Percentiles rank a stretch among this genome's conserved stretches.
Evolutionary conservation across 148 eudicot genomes (phyloP).

Genomic region (Silene uniflora): DNA sequence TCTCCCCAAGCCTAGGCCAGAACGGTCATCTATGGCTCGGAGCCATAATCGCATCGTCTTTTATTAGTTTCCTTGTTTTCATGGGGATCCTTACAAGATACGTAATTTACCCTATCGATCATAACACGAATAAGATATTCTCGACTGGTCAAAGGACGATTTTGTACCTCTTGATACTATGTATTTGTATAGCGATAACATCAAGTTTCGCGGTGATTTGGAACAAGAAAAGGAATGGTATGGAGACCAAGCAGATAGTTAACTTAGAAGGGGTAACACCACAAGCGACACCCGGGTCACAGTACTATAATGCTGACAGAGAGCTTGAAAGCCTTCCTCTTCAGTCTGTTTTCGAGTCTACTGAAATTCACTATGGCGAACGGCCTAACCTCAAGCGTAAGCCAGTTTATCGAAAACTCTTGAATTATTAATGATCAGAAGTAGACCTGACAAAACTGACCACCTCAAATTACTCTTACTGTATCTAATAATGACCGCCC

Average conservation of each 20-base stretch:
- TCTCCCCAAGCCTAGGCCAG: slow-evolving; percentile 60
- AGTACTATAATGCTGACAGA: slow-evolving; percentile 43
- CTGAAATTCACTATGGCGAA: slow-evolving; percentile 60
- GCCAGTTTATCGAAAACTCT: slow-evolving; percentile 9
- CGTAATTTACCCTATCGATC: slow-evolving; percentile 81
- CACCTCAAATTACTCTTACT: background rate
- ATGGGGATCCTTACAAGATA: slow-evolving; percentile 56
- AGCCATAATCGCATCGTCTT: slow-evolving; percentile 62
- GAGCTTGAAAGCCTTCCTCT: slow-evolving; percentile 85
- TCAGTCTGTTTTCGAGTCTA: slow-evolving; percentile 48
- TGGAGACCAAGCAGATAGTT: slow-evolving; percentile 50
- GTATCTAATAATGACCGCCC: background rate
- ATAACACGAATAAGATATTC: slow-evolving; percentile 47
- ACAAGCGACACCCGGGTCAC: slow-evolving; percentile 36
- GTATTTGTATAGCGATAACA: slow-evolving; percentile 40
- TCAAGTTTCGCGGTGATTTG: slow-evolving; percentile 48
- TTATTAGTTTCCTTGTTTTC: slow-evolving; percentile 54
- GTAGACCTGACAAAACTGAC: background rate
- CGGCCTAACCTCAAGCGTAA: slow-evolving; percentile 91
- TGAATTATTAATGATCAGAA: too few relatives aligned
- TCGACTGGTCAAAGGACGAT: slow-evolving; percentile 35
- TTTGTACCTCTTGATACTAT: slow-evolving; percentile 46
- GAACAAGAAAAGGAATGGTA: slow-evolving; percentile 58
- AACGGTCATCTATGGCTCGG: slow-evolving; percentile 82
- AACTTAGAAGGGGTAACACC: slow-evolving; percentile 48